Evolutionary conservation across 1,284 basidiomycete species (phyloP), one percentile per base, ranked within the genome.

Genomic region (Apiotrichum gracile): DNA sequence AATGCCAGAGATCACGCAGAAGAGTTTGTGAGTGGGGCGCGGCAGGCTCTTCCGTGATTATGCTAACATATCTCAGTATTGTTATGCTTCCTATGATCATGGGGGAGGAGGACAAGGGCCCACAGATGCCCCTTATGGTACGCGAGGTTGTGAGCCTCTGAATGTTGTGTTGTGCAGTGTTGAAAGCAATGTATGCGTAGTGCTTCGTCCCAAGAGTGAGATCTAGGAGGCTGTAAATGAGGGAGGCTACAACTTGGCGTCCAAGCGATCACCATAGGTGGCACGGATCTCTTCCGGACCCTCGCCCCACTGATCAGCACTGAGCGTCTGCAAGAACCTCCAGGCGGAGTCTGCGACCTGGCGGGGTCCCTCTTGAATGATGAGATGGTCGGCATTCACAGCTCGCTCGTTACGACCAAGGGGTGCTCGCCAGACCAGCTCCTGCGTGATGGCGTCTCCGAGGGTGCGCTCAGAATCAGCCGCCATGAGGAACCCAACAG

Each of bases 51-150:
- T 58, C 55, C 67, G 65, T 52, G 41, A 62, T 22, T 55, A 63
- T 13, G 61, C 75, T n/a, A n/a, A n/a, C n/a, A n/a, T n/a, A n/a
- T n/a, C n/a, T n/a, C n/a, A n/a, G n/a, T n/a, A n/a, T n/a, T 41
- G 70, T 75, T 21, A 73, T 71, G 63, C 63, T 72, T 9, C 64
- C 73, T 2, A 51, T 66, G 25, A 60, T 76, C 26, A 53, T 58
- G 10, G 68, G 68, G 9, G 67, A 75, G 53, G 65, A 69, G 52
- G 60, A 62, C 12, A 63, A 60, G 13, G 72, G 72, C 6, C 49
- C 66, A 19, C 73, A 75, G 54, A 70, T 75, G 69, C 73, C 73
- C 1, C 52, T 74, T 10, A 19, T 38, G n/a, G 19, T 38, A 17
- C n/a, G n/a, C n/a, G n/a, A n/a, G n/a, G n/a, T n/a, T n/a, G n/a